These are phyloP conservation scores for Cutaneotrichosporon dermatis DNA, from an alignment of 1,284 basidiomycete genomes.

Conservation along the genomic window DNA sequence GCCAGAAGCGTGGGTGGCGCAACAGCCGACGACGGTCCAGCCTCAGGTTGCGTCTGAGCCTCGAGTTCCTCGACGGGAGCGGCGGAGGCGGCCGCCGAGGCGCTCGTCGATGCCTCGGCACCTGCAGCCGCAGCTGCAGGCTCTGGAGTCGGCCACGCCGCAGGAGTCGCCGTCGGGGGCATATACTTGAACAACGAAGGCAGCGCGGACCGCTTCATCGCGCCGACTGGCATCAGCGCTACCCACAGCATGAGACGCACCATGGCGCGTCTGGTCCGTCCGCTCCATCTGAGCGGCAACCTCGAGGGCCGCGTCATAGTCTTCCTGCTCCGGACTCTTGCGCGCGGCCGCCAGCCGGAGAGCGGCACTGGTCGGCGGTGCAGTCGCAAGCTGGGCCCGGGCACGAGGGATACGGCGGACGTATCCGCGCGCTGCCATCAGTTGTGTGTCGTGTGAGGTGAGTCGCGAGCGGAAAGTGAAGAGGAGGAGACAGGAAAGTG, in stretches of 20 bases:
- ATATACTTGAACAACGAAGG: constrained; percentile 23
- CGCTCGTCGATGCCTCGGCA: too few species aligned
- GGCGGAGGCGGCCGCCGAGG: not conserved
- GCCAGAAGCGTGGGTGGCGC: not conserved
- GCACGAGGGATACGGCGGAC: not conserved
- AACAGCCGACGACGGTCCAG: not conserved
- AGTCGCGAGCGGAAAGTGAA: too few species aligned
- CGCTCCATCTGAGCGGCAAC: not conserved
- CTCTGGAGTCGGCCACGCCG: not conserved
- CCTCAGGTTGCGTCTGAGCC: not conserved
- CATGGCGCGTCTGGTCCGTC: not conserved
- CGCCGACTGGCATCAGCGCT: constrained; percentile 4
- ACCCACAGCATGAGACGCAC: not conserved
- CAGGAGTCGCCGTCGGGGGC: not conserved
- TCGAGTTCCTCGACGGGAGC: not conserved
- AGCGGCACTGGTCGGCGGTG: not conserved
- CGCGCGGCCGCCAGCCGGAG: not conserved
- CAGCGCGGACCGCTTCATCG: constrained; percentile 10
- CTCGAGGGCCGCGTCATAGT: constrained; percentile 8
- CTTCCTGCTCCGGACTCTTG: constrained; percentile 4
- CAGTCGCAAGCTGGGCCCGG: not conserved
- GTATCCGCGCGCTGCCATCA: not conserved
- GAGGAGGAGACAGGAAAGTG: too few species aligned
- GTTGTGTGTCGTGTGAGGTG: too few species aligned
- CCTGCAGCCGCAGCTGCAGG: too few species aligned